A percentile compares a stretch with the other conserved stretches of the same genome.
Conservation (phyloP, 2,329 filamentous ascomycete genomes). For the Geosmithia putterillii region DNA sequence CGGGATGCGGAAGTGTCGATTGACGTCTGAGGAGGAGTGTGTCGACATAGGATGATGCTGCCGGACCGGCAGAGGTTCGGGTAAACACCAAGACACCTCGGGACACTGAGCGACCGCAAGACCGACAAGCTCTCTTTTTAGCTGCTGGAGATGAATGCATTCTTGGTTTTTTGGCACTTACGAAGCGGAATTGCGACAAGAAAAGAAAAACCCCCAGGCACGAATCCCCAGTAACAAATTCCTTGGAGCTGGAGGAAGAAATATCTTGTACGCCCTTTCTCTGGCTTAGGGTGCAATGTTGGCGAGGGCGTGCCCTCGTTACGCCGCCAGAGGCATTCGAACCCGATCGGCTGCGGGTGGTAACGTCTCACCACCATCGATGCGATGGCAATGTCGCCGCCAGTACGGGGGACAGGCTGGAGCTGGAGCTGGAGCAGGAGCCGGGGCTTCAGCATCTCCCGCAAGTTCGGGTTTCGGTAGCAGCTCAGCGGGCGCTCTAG, state of each 20-base stretch:
- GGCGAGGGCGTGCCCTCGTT: conserved; percentile 19
- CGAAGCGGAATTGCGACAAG: background rate
- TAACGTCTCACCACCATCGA: conserved; percentile 9
- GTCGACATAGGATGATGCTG: background rate
- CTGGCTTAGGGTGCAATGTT: conserved; percentile 20
- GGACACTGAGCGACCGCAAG: background rate
- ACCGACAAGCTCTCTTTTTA: background rate
- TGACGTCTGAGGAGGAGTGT: background rate
- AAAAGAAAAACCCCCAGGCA: too few species aligned
- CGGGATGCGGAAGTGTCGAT: background rate
- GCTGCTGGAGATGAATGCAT: background rate
- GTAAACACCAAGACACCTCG: background rate
- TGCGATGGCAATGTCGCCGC: conserved; percentile 9
- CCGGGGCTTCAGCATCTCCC: conserved; percentile 5
- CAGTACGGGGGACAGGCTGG: conserved; percentile 9
- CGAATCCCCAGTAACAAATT: background rate
- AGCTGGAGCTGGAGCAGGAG: conserved; percentile 13
- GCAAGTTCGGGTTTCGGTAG: conserved; percentile 3
- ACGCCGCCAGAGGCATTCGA: conserved; percentile 10
- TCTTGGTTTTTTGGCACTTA: background rate
- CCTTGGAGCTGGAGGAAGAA: background rate
- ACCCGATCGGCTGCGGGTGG: background rate
- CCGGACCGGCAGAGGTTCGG: background rate
- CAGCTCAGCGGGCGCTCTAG: conserved; percentile 25
- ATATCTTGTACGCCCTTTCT: too few species aligned